These are phyloP conservation scores for Magnusiomyces sp. DNA, from an alignment of 1,139 yeast genomes.

Conservation along the genomic window DNA sequence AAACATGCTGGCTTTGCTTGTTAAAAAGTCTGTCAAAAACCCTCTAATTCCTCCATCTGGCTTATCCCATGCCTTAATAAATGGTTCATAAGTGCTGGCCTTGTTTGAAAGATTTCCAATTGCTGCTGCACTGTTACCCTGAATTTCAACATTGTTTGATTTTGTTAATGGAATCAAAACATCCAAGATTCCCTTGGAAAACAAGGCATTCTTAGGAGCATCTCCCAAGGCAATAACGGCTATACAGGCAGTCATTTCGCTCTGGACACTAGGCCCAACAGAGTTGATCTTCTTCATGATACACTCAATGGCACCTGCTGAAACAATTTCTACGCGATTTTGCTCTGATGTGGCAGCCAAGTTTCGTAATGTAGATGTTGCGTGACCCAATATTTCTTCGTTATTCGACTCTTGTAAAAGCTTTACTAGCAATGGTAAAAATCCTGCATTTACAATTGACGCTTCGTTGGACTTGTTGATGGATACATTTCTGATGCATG, in stretches of 20 bases:
- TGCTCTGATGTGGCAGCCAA: slow-evolving; percentile 93
- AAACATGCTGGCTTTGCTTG: slow-evolving; percentile 86
- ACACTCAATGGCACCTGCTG: slow-evolving; percentile 92
- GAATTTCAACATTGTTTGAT: slow-evolving; percentile 85
- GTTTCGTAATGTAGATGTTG: slow-evolving; percentile 90
- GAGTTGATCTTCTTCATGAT: slow-evolving; percentile 79
- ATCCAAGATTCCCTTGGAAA: slow-evolving; percentile 77
- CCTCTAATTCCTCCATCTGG: slow-evolving; percentile 85
- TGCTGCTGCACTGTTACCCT: slow-evolving; percentile 98
- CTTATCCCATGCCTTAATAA: slow-evolving; percentile 67
- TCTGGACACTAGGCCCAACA: slow-evolving; percentile 83
- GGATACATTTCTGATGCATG: slow-evolving; percentile 93
- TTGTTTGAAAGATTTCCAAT: slow-evolving; percentile 91
- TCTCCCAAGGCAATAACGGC: slow-evolving; percentile 96
- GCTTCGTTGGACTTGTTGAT: slow-evolving; percentile 96
- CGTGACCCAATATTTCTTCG: slow-evolving; percentile 96
- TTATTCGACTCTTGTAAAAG: slow-evolving; percentile 78
- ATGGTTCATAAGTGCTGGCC: slow-evolving; percentile 72
- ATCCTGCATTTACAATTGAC: slow-evolving; percentile 91
- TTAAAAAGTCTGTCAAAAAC: slow-evolving; percentile 70
- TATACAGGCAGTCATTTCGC: slow-evolving; percentile 94
- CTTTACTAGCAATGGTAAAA: slow-evolving; percentile 79
- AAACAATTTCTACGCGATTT: slow-evolving; percentile 82
- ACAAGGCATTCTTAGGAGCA: slow-evolving; percentile 77
- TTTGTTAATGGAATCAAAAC: slow-evolving; percentile 87